Conservation (phyloP, 208 protist genomes). For the Acanthamoeba sp. region DNA sequence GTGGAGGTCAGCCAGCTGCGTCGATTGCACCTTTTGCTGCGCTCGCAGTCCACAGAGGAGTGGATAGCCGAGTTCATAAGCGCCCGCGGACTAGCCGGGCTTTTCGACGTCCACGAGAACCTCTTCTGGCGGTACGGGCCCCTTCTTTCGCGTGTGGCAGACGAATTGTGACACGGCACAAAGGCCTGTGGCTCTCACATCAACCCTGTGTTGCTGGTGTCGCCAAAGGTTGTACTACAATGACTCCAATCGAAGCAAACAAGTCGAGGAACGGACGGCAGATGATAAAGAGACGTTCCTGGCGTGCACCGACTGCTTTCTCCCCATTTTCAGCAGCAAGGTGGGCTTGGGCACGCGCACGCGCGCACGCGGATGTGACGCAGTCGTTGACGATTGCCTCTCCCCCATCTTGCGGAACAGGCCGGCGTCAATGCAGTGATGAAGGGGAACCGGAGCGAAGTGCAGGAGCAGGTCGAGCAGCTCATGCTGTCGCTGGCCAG, state of each 20-base stretch:
- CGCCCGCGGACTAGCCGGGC: not conserved
- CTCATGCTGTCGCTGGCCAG: conserved; percentile 57
- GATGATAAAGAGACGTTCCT: conserved; percentile 13
- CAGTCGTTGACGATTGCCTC: too few relatives aligned
- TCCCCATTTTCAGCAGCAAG: conserved; percentile 37
- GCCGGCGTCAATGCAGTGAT: not conserved
- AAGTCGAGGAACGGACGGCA: not conserved
- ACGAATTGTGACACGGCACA: not conserved
- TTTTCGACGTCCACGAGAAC: conserved; percentile 65
- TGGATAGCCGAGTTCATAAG: conserved; percentile 35
- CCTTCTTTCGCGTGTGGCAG: not conserved
- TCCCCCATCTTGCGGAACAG: not conserved
- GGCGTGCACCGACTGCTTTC: conserved; percentile 19
- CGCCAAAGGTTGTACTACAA: conserved; percentile 5
- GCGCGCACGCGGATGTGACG: not conserved
- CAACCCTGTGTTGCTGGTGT: not conserved
- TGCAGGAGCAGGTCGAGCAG: conserved; percentile 64
- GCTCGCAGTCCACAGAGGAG: not conserved
- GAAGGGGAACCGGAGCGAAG: conserved; percentile 7
- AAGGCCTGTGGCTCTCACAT: too few relatives aligned
- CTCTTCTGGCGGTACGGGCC: conserved; percentile 43
- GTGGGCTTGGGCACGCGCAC: not conserved
- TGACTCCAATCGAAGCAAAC: not conserved
- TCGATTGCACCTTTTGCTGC: not conserved
- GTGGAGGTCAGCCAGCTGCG: not conserved